Base-by-base conservation (phyloP, 352 stramenopile species). In the Globisporangium iwayamae region DNA sequence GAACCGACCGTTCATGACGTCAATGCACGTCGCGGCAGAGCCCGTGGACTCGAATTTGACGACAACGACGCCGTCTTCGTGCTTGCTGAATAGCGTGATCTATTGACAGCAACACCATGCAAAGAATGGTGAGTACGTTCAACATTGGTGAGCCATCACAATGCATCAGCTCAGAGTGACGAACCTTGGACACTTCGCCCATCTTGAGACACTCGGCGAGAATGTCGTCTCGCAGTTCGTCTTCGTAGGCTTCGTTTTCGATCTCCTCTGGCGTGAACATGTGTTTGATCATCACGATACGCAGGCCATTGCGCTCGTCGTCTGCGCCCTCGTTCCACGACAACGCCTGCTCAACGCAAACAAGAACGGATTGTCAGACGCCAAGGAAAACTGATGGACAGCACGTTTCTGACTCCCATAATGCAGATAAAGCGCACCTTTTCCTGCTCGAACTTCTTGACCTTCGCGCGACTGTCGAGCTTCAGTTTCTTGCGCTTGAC, bases 201-300 rank as follows among this genome's bases (percentile, higher is more conserved):
- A 98, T 81, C 69, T 96, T 95, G 14, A 90, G 78, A 34, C 90
- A 97, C 70, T 96, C 85, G 0, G 71, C 65, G 38, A 89, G 75
- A 39, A 97, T 90, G 25, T 96, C 86, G 43, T 86, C 69, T 60
- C 92, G 75, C 7, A 97, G 60, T 43, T 91, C 81, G 30, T 83
- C 76, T 45, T 87, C 82, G 38, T 96, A 90, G 1, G 59, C 67
- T 56, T 85, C 72, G 56, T 97, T 87, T 73, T 88, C 69, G 48
- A 98, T 91, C 65, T 98, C 91, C 14, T 83, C 76, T 0, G 90
- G 89, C 28, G 85, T 86, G 72, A 99, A 98, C 85, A 99, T 93
- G 80, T 98, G 88, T 78, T 98, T 97, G 34, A 99, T 82, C 34
- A 99, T 94, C 38, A 99, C 90, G 71, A 99, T 99, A 5, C 93